Evolutionary conservation across 768 basidiomycete species (phyloP).

Genomic region (Naganishia friedmannii): DNA sequence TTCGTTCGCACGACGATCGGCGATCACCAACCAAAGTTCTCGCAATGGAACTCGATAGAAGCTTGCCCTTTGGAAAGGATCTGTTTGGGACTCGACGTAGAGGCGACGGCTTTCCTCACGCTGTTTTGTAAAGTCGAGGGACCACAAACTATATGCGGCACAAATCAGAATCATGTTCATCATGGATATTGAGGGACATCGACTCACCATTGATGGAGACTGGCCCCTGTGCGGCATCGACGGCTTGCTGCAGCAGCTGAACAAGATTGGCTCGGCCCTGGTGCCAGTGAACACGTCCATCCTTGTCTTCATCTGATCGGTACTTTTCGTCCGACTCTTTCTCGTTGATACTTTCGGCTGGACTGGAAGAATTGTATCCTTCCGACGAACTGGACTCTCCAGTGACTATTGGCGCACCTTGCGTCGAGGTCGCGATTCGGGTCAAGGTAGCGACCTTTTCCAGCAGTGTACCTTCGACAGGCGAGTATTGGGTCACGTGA

Average conservation of each 20-base stretch:
- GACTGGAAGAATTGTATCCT: conserved; percentile 16
- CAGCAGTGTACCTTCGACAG: conserved; percentile 25
- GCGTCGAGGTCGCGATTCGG: conserved; percentile 6
- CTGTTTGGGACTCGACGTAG: background rate
- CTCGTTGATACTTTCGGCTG: conserved; percentile 22
- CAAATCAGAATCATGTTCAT: background rate
- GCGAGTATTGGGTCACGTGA: conserved; percentile 40
- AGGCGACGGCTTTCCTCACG: conserved; percentile 6
- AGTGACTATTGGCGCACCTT: background rate
- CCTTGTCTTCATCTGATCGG: conserved; percentile 6
- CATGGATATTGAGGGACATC: background rate
- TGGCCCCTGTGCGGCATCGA: conserved; percentile 3
- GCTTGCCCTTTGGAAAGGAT: conserved; percentile 26
- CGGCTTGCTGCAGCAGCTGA: background rate
- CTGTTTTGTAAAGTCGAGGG: conserved; percentile 23
- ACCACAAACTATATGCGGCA: conserved; percentile 27
- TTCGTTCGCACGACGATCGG: background rate
- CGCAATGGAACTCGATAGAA: conserved; percentile 26
- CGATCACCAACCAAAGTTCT: conserved; percentile 33
- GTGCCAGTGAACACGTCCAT: conserved; percentile 19
- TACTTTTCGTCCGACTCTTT: conserved; percentile 16
- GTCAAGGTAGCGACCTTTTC: conserved; percentile 17
- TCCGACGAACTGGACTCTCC: conserved; percentile 17
- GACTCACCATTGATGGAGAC: conserved; percentile 30
- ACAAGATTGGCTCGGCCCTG: conserved; percentile 22